Percentiles rank a stretch among this genome's conserved stretches.
Evolutionary conservation across 176 grass and related monocot genomes (phyloP).

Genomic region (Bothriochloa decipiens): DNA sequence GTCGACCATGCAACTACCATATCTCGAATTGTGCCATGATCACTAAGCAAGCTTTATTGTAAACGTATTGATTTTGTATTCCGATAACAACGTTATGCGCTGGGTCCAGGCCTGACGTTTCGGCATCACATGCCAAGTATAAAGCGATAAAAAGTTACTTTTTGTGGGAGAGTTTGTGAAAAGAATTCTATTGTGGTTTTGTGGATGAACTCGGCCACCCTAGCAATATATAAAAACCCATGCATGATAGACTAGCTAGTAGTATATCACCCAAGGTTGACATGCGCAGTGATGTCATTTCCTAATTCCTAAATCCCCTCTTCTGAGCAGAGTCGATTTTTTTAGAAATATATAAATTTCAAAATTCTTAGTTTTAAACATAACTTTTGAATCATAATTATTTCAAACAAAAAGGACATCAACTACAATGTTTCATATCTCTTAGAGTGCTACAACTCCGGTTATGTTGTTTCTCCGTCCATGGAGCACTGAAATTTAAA

Average conservation of each 20-base stretch:
- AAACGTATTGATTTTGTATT: not conserved
- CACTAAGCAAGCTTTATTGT: slow-evolving; percentile 1
- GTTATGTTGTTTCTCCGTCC: no score
- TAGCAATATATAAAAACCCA: not conserved
- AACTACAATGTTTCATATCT: no score
- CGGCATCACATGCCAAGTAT: slow-evolving; percentile 1
- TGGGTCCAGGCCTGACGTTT: slow-evolving; percentile 32
- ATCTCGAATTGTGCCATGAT: not conserved
- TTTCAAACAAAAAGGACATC: no score
- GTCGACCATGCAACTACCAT: no score
- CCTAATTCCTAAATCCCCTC: slow-evolving; percentile 8
- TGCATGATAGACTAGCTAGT: not conserved
- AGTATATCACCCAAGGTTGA: slow-evolving; percentile 20
- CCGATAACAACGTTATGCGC: slow-evolving; percentile 3
- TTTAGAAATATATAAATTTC: no score
- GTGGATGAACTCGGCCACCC: slow-evolving; percentile 24
- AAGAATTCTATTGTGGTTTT: slow-evolving; percentile 15
- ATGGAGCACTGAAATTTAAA: no score
- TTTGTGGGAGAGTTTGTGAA: slow-evolving; percentile 11
- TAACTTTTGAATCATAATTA: no score
- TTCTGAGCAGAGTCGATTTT: slow-evolving; percentile 28
- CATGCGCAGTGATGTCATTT: slow-evolving; percentile 53
- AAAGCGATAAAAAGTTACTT: slow-evolving; percentile 9
- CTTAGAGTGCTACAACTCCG: no score
- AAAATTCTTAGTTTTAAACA: no score